These are phyloP conservation scores for Biscogniauxia mediterranea DNA, from an alignment of 2,329 filamentous ascomycete genomes.

Conservation along the genomic window DNA sequence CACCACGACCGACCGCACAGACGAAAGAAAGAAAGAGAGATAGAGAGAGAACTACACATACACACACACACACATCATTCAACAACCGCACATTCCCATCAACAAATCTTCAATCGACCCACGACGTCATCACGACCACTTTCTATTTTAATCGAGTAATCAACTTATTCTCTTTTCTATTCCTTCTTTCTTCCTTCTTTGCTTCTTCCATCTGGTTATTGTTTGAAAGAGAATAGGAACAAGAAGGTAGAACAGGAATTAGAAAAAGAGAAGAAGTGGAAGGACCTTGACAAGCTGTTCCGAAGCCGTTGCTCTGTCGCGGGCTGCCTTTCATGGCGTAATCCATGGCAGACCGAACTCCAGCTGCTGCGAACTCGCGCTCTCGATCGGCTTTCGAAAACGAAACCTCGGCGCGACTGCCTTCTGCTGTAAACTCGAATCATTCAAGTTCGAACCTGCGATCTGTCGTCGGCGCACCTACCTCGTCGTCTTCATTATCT, in stretches of 20 bases:
- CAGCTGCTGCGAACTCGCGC: constrained; percentile 44
- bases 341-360: constrained; percentile 66
- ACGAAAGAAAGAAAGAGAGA: constrained; percentile 2
- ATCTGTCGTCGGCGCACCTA: neutral
- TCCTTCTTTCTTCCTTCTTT: no score
- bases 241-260: neutral
- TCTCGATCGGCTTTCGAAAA: constrained; percentile 54
- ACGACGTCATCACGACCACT: neutral
- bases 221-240: neutral
- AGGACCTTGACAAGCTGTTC: constrained; percentile 10
- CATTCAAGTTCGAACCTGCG: constrained; percentile 6
- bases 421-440: constrained; percentile 29
- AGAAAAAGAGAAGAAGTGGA: constrained; percentile 3
- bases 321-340: constrained; percentile 60
- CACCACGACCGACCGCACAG: neutral
- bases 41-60: no score
- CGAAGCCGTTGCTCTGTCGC: constrained; percentile 17
- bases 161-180: neutral
- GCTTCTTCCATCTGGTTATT: neutral
- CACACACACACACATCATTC: no score
- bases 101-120: neutral
- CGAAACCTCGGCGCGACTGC: constrained; percentile 51
- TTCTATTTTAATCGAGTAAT: neutral
- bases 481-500: constrained; percentile 1
- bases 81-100: neutral